Evolutionary conservation across 352 stramenopile species (phyloP), one percentile per base, ranked within the genome.

Genomic region (Peronospora farinosa): DNA sequence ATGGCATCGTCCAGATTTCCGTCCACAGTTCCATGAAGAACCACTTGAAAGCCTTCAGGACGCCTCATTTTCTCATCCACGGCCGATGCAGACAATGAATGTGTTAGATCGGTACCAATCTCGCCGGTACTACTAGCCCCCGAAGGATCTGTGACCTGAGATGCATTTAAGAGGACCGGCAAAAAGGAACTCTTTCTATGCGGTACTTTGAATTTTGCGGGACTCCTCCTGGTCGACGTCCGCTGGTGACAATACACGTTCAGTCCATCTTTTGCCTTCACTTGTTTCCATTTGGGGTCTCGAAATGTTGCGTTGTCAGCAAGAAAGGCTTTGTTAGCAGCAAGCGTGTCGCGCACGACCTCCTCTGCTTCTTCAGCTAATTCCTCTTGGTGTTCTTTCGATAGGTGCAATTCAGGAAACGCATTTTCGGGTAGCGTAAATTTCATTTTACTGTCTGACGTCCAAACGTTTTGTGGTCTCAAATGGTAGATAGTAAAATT

Each of bases 391-490:
- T 59, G 40, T 28, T 70, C 61, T 13, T 69, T 64, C 19, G 54
- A 55, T 19, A 72, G 21, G 40, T 17, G 46, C 9, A 78, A 21
- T 35, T 39, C 35, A 19, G 67, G 59, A 40, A 81, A 72, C 17
- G 63, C 39, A 37, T 72, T 54, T 10, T 60, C 43, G 2, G 71
- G 67, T 23, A 81, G 54, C 13, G 54, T 68, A 42, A 81, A 74
- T 52, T 73, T 72, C 67, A 75, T 78, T 2, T 11, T 31, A 10
- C 27, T n/a, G n/a, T n/a, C n/a, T n/a, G n/a, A n/a, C 72, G 84
- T 11, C 65, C n/a, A n/a, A n/a, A n/a, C n/a, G n/a, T n/a, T n/a
- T n/a, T 39, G 11, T 57, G 37, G 19, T 44, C 49, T 10, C 51
- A 45, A 37, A 86, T n/a, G n/a, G n/a, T n/a, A n/a, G n/a, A n/a